Base-by-base conservation (phyloP, 192 early-diverging fungal genomes). In the Mortierella antarctica region DNA sequence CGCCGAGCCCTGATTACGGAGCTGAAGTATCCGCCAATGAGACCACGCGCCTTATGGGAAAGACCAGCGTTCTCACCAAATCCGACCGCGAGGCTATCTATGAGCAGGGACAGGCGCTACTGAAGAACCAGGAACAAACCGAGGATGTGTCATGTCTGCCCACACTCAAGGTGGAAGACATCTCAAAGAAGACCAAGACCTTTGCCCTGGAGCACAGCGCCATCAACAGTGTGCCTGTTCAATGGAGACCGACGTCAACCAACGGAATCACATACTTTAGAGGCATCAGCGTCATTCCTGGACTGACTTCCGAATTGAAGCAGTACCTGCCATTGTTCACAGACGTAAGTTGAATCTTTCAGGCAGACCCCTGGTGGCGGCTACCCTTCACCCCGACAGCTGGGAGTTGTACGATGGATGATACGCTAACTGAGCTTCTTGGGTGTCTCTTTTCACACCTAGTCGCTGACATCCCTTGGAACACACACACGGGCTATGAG, bases 231-330 rank as follows among this genome's bases (percentile, higher is more conserved):
- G 72, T 86, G 12, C 87, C 90, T 31, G 89, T 95, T 40, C 93
- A 95, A 57, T 93, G 91, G 91, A 87, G 95, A 58, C 85, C 88
- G 7, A 92, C 96, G 0, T 70, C 89, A 5, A 98, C 97, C 46
- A 98, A 98, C 68, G 96, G 95, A 23, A 91, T 98, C 60, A 95
- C 95, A 44, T 98, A 98, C 81, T 85, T 96, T 55, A 86, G 88
- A n/a, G 84, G 90, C 0, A 92, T 92, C 63, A 92, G 92, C 70
- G 85, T 88, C 42, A 84, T 93, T 45, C 83, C 83, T 42, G 85
- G 84, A 68, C 69, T 96, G 58, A 85, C 92, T 20, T 77, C 87
- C 5, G 88, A 94, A 23, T 83, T 94, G 58, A 86, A 89, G 71
- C 80, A 90, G 42, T 96, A 93, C 71, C 65, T 95, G 50, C 92